These are phyloP conservation scores for Pestalotiopsis fici DNA, from an alignment of 2,329 filamentous ascomycete genomes.

Conservation along the genomic window DNA sequence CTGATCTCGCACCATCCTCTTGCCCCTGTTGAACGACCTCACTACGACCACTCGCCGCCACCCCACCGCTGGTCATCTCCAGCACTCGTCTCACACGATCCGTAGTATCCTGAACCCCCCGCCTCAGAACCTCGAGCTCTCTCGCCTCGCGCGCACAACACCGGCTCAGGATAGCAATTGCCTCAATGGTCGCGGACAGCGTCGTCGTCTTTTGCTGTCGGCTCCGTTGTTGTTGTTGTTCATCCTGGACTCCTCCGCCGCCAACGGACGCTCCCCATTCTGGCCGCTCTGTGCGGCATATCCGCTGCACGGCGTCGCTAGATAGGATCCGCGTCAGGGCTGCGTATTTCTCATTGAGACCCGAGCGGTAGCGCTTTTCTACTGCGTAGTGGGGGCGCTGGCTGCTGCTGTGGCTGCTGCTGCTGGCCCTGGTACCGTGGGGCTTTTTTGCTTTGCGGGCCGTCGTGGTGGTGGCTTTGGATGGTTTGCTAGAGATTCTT, in stretches of 20 bases:
- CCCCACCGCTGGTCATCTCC: too few relatives aligned
- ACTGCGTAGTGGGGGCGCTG: constrained; percentile 3
- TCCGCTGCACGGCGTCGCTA: constrained; percentile 2
- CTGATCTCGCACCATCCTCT: too few relatives aligned
- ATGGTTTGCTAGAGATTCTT: too few relatives aligned
- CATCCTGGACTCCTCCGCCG: not conserved
- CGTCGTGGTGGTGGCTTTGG: too few relatives aligned
- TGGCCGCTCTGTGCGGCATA: not conserved
- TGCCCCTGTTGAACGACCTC: too few relatives aligned
- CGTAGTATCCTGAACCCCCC: not conserved
- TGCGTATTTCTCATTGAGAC: not conserved
- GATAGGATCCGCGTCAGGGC: constrained; percentile 1
- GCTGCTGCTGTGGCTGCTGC: not conserved
- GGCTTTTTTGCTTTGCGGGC: too few relatives aligned
- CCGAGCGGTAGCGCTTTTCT: constrained; percentile 1
- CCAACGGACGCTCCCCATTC: not conserved
- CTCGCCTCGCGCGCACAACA: constrained; percentile 1
- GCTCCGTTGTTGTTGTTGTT: too few relatives aligned
- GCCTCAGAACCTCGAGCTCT: not conserved
- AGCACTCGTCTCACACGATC: constrained; percentile 1
- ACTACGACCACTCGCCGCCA: too few relatives aligned
- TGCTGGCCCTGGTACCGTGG: too few relatives aligned
- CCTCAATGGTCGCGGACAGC: not conserved
- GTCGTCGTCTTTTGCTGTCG: constrained; percentile 1
- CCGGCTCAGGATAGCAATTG: not conserved